phyloP scores from a whole-genome alignment of 768 basidiomycete genomes.

The Leccinum imitatum region DNA sequence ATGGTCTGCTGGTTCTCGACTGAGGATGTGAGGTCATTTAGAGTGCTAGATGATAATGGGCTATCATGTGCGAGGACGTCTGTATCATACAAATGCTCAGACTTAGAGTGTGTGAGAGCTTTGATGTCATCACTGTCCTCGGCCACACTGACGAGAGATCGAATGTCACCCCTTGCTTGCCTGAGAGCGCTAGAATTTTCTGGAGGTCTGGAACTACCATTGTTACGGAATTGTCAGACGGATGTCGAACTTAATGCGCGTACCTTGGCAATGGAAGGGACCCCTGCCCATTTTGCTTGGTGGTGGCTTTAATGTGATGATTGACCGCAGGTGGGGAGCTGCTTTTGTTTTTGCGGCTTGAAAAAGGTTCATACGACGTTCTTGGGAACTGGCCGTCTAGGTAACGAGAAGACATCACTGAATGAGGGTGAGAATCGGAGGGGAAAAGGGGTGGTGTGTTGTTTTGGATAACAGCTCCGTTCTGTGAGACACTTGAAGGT shows the following conservation, averaged over 20 bases:
- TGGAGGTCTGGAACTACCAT: neutral
- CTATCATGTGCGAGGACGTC: conserved; percentile 6
- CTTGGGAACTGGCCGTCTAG: neutral
- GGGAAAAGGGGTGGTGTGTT: neutral
- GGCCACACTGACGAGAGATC: neutral
- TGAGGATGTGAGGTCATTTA: neutral
- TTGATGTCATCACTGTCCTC: conserved; percentile 1
- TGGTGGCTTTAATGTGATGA: conserved; percentile 10
- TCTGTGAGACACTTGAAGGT: neutral
- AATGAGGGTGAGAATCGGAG: neutral
- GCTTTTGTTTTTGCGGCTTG: neutral
- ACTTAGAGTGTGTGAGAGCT: conserved; percentile 11
- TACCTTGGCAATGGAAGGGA: conserved; percentile 12
- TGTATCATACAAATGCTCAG: neutral
- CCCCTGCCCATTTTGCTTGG: neutral
- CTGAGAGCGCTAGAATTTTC: neutral
- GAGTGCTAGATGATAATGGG: conserved; percentile 1
- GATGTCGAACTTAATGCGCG: neutral
- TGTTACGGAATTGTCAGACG: conserved; percentile 7
- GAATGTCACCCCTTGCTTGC: neutral
- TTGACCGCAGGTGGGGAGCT: conserved; percentile 4
- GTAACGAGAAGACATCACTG: neutral
- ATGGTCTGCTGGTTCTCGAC: conserved; percentile 2
- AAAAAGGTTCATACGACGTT: neutral
- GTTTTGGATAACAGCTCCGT: neutral